Conservation (phyloP, 768 basidiomycete genomes). For the Leccinum subgranulosum region DNA sequence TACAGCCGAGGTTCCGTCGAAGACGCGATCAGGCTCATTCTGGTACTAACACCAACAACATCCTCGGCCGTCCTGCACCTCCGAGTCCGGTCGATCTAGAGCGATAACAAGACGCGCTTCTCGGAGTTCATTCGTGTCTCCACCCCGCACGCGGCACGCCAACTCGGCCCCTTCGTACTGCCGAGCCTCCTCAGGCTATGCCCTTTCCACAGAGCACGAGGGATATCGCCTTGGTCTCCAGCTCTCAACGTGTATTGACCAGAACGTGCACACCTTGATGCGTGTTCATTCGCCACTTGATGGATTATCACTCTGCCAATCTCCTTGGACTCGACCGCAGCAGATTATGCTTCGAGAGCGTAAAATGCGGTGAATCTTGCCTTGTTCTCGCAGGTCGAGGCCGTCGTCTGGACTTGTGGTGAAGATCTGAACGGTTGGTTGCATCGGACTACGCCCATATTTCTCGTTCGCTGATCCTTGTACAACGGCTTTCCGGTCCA, state of each 20-base stretch:
- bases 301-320: slow-evolving; percentile 6
- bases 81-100: slow-evolving; percentile 1
- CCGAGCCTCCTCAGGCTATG: slow-evolving; percentile 10
- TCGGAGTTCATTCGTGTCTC: slow-evolving; percentile 18
- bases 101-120: slow-evolving; percentile 6
- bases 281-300: background rate
- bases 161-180: slow-evolving; percentile 9
- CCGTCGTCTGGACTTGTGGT: slow-evolving; percentile 3
- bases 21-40: slow-evolving; percentile 14
- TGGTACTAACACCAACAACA: slow-evolving; percentile 2
- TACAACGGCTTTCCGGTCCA: slow-evolving; percentile 9
- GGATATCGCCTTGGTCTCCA: background rate
- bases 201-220: slow-evolving; percentile 8
- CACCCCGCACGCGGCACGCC: slow-evolving; percentile 2
- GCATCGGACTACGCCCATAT: slow-evolving; percentile 1
- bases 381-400: background rate
- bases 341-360: slow-evolving; percentile 2
- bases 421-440: slow-evolving; percentile 16
- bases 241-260: slow-evolving; percentile 19
- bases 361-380: background rate
- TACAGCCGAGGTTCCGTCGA: slow-evolving; percentile 16
- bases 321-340: background rate
- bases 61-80: background rate
- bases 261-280: slow-evolving; percentile 22
- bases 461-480: slow-evolving; percentile 9